These are phyloP conservation scores for Inonotus obliquus DNA, from an alignment of 1,284 basidiomycete species.

Conservation along the genomic window DNA sequence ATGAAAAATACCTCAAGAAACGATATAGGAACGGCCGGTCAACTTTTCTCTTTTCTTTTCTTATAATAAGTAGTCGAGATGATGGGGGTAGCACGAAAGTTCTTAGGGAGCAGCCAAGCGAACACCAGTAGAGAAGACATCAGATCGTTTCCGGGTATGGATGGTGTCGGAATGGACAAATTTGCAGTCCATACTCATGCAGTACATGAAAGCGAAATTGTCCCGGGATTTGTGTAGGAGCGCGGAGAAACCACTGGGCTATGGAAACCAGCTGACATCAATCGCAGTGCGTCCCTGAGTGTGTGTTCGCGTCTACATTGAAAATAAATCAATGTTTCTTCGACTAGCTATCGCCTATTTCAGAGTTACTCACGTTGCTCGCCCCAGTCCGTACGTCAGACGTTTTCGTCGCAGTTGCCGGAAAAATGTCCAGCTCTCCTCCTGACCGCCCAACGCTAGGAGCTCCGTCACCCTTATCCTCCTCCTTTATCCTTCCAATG, in stretches of 20 bases:
- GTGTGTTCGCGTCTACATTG: background rate
- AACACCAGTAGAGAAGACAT: no score
- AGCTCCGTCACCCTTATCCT: conserved; percentile 1
- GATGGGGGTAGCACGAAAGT: no score
- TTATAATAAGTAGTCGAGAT: background rate
- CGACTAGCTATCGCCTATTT: background rate
- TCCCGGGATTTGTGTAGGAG: background rate
- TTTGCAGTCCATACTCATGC: background rate
- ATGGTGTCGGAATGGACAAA: no score
- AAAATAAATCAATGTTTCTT: background rate
- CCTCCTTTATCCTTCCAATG: background rate
- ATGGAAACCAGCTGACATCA: conserved; percentile 1
- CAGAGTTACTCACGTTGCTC: background rate
- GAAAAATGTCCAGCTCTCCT: conserved; percentile 1
- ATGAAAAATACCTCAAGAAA: background rate
- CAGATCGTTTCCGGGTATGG: no score
- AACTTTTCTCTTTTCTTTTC: background rate
- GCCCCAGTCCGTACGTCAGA: background rate
- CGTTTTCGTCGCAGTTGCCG: background rate
- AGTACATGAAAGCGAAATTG: background rate
- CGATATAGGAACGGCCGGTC: background rate
- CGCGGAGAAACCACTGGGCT: background rate
- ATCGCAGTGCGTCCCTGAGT: background rate
- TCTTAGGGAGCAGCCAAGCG: no score
- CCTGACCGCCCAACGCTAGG: background rate